These are phyloP conservation scores for Trametes punicea DNA, from an alignment of 768 basidiomycete species.

Conservation along the genomic window DNA sequence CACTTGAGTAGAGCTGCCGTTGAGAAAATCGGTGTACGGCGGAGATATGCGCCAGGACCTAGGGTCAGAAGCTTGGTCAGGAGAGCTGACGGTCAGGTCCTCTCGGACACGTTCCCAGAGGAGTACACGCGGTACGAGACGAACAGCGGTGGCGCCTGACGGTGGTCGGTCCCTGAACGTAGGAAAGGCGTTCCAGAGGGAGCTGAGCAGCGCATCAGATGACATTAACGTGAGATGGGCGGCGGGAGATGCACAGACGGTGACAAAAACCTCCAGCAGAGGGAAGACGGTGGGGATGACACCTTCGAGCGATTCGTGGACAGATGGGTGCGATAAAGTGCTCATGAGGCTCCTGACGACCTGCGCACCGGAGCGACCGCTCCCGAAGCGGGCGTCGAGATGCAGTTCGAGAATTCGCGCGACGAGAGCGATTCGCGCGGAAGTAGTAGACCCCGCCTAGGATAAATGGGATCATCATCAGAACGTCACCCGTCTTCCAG, in stretches of 20 bases:
- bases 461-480: conserved; percentile 1
- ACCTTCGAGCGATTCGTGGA: conserved; percentile 11
- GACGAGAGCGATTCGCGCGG: conserved; percentile 3
- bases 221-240: conserved; percentile 17
- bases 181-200: conserved; percentile 10
- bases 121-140: conserved; percentile 2
- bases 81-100: conserved; percentile 2
- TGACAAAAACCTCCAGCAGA: conserved; percentile 6
- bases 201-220: conserved; percentile 18
- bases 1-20: neutral
- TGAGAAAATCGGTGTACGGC: neutral
- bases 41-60: neutral
- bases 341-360: neutral
- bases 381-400: neutral
- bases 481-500: conserved; percentile 8
- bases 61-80: conserved; percentile 5
- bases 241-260: neutral
- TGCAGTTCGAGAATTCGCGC: conserved; percentile 1
- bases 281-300: conserved; percentile 17
- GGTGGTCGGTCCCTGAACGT: conserved; percentile 9
- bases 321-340: conserved; percentile 18
- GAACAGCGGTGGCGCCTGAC: conserved; percentile 1
- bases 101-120: conserved; percentile 6
- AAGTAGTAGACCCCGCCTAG: conserved; percentile 9
- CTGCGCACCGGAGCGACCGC: conserved; percentile 1